Conservation (phyloP, 176 grass and related monocot genomes). For the Otatea glauca region DNA sequence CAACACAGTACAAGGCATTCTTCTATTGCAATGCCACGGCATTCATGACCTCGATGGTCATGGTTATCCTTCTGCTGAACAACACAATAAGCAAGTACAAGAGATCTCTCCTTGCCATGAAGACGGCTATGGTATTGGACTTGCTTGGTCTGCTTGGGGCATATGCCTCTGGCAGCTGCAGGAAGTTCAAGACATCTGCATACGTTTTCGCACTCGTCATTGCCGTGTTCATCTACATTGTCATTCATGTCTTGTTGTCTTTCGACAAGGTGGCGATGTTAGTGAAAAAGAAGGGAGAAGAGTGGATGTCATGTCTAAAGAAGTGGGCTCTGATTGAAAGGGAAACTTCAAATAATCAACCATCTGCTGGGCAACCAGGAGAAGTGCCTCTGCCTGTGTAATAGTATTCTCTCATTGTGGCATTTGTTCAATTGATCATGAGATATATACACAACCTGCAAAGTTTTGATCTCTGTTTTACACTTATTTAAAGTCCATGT, state of each 20-base stretch:
- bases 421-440: not conserved
- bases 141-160: slow-evolving; percentile 7
- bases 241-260: slow-evolving; percentile 44
- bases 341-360: slow-evolving; percentile 23
- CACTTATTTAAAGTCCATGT: not conserved
- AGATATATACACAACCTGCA: not conserved
- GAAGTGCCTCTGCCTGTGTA: not conserved
- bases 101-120: slow-evolving; percentile 48
- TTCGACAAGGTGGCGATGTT: slow-evolving; percentile 34
- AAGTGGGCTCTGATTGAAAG: slow-evolving; percentile 32
- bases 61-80: slow-evolving; percentile 49
- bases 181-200: not conserved
- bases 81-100: slow-evolving; percentile 50
- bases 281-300: slow-evolving; percentile 25
- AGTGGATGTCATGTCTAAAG: slow-evolving; percentile 32
- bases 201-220: slow-evolving; percentile 33
- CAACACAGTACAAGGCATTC: slow-evolving; percentile 42
- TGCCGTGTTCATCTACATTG: slow-evolving; percentile 55
- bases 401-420: not conserved
- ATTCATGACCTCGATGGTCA: slow-evolving; percentile 48
- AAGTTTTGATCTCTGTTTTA: not conserved
- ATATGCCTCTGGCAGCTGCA: not conserved
- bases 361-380: slow-evolving; percentile 8
- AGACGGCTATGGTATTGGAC: slow-evolving; percentile 24
- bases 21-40: slow-evolving; percentile 54